Evolutionary conservation across 441 rosid genomes (phyloP).

Genomic region (Syzygium malaccense): DNA sequence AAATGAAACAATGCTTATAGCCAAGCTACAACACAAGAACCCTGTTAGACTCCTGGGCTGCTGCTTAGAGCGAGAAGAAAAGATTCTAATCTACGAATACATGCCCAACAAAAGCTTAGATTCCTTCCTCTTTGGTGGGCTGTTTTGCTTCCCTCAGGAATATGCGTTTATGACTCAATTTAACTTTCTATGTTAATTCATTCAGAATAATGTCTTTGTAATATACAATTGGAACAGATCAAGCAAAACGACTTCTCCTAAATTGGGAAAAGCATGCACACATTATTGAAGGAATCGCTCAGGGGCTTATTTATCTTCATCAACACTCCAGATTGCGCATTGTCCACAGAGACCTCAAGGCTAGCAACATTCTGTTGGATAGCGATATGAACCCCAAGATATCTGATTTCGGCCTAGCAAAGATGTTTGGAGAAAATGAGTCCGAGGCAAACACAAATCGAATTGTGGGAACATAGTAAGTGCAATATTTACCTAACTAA

Average conservation of each 20-base stretch:
- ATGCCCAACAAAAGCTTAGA: neutral
- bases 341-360: neutral
- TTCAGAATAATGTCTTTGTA: neutral
- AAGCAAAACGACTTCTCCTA: too few relatives aligned
- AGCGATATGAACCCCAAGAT: neutral
- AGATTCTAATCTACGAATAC: neutral
- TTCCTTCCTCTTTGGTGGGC: neutral
- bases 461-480: neutral
- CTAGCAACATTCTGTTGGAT: neutral
- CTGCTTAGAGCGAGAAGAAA: neutral
- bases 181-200: neutral
- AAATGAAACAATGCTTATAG: neutral
- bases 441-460: neutral
- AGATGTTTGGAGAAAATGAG: neutral
- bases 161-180: fast-evolving
- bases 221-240: neutral
- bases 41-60: neutral
- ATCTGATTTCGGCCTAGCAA: neutral
- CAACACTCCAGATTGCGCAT: neutral
- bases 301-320: neutral
- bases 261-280: neutral
- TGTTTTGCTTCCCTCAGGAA: too few relatives aligned
- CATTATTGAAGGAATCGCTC: neutral
- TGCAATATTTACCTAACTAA: neutral
- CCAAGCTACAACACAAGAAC: neutral